phyloP scores from a whole-genome alignment of 208 protist genomes.

The Leishmania aethiopica region DNA sequence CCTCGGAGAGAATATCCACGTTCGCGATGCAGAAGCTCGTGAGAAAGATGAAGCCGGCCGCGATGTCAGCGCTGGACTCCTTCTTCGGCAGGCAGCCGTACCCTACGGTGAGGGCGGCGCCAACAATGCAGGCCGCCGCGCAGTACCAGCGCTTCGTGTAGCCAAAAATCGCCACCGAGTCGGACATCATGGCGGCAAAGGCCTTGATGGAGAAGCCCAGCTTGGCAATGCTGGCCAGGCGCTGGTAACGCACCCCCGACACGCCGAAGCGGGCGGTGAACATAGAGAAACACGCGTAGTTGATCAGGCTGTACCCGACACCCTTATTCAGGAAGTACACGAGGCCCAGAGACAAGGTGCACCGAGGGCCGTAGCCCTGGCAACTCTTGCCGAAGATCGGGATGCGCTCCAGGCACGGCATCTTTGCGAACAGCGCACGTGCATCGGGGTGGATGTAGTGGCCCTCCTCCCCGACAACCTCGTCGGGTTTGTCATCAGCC shows the following conservation, averaged over 20 bases:
- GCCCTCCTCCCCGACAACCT: background rate
- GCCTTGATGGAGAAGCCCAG: constrained; percentile 74
- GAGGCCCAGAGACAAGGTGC: constrained; percentile 40
- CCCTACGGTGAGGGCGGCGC: constrained; percentile 43
- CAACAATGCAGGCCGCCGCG: constrained; percentile 48
- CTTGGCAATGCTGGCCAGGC: constrained; percentile 40
- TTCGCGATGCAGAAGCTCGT: constrained; percentile 59
- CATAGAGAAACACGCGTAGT: constrained; percentile 44
- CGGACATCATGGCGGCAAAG: constrained; percentile 51
- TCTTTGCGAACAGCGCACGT: background rate
- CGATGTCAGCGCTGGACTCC: constrained; percentile 40
- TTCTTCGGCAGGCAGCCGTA: constrained; percentile 51
- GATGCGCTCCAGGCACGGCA: constrained; percentile 19
- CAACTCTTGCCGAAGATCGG: constrained; percentile 49
- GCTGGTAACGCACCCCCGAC: constrained; percentile 49
- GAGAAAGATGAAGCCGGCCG: constrained; percentile 64
- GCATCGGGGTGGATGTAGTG: constrained; percentile 14
- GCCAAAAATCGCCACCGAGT: constrained; percentile 56
- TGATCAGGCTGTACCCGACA: constrained; percentile 47
- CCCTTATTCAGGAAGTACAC: constrained; percentile 66
- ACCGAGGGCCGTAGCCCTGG: constrained; percentile 45
- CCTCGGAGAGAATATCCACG: constrained; percentile 81
- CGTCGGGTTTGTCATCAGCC: background rate
- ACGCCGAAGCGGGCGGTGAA: constrained; percentile 50
- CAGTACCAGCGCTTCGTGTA: constrained; percentile 88